Conservation (phyloP, 768 basidiomycete genomes). For the Hysterangium stoloniferum region DNA sequence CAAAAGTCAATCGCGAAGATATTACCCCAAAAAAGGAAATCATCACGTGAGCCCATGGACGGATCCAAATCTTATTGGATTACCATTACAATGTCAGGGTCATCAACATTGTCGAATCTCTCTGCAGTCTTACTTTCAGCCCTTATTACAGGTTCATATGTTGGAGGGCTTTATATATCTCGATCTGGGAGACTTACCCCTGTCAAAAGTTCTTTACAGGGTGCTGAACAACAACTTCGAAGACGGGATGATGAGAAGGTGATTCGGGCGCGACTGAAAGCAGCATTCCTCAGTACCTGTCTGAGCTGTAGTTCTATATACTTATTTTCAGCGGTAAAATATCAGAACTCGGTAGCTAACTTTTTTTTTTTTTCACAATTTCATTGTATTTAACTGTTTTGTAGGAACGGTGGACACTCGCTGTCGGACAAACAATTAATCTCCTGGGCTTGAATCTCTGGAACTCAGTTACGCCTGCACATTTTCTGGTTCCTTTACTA, state of each 20-base stretch:
- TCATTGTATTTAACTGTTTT: not conserved
- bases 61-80: too few species aligned
- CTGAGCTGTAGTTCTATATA: slow-evolving; percentile 47
- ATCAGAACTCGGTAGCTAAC: slow-evolving; percentile 11
- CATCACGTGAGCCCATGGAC: too few species aligned
- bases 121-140: slow-evolving; percentile 49
- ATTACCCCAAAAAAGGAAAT: too few species aligned
- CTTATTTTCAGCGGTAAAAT: slow-evolving; percentile 29
- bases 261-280: slow-evolving; percentile 68
- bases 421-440: not conserved
- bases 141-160: slow-evolving; percentile 59
- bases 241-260: slow-evolving; percentile 83
- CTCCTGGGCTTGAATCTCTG: slow-evolving; percentile 15
- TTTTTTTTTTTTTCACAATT: slow-evolving; percentile 4
- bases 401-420: not conserved
- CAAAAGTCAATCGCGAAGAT: too few species aligned
- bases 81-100: not conserved
- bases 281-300: slow-evolving; percentile 57
- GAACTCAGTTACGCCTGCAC: slow-evolving; percentile 26
- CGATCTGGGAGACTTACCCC: slow-evolving; percentile 55
- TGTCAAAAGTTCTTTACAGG: slow-evolving; percentile 24
- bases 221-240: slow-evolving; percentile 33
- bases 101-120: slow-evolving; percentile 6
- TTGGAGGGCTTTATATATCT: slow-evolving; percentile 75
- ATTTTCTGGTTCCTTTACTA: slow-evolving; percentile 63